Evolutionary conservation across 768 basidiomycete genomes (phyloP), one percentile per base, ranked within the genome.

Genomic region (Brasilioporus rufonigricans): DNA sequence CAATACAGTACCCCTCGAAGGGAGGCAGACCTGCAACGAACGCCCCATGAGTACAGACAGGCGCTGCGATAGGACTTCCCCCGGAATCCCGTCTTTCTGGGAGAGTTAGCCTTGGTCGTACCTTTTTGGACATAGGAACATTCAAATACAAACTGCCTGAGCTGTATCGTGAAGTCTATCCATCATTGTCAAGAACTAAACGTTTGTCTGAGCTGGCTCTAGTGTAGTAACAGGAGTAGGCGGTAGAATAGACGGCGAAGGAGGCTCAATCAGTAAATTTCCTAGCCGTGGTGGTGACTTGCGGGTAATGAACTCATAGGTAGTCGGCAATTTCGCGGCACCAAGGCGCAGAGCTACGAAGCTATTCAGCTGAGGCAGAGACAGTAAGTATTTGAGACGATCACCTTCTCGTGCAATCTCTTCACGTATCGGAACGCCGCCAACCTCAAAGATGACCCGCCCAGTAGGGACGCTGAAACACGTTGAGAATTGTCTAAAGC

Each of bases 391-490:
- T 21, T 14, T 5, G 6, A 35, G 44, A 53, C 31, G n/a, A 18
- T 43, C 29, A 95, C 95, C 91, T 66, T 98, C 92, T 65, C 90
- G 82, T 18, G 96, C 96, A 50, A 97, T 78, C 68, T 97, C 94
- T 64, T 93, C 91, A 56, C 93, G 87, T 51, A 99, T 86, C 7
- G 89, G 90, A 2, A 78, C 77, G 1, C 96, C 95, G 1, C 93
- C 94, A 63, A 98, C 87, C 70, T 98, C 96, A 58, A 98, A 91
- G 23, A 99, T 82, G 14, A 98, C 93, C 27, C 92, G 85, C 1
- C 94, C 94, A 8, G 82, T 87, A 7, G 90, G 86, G 0, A 93
- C 92, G 44, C 94, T 94, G 59, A 21, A 44, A 18, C 8, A 53
- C 21, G 50, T 53, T 50, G n/a, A 57, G 47, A 29, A 13, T 19